Conservation (phyloP, 352 stramenopile genomes). For the Phytopythium montanum region DNA sequence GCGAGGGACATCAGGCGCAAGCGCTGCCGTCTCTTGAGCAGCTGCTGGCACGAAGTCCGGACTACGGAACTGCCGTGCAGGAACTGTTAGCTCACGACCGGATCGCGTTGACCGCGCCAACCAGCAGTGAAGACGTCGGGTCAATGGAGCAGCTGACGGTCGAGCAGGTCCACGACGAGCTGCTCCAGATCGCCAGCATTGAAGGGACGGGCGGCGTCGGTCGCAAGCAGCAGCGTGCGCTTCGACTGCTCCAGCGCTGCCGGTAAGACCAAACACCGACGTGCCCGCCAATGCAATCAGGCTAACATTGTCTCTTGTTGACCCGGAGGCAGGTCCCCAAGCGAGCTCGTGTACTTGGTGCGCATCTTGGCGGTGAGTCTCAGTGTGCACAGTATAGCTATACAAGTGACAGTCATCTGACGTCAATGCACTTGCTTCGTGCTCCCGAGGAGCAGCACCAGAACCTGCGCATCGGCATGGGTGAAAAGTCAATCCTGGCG, state of each 20-base stretch:
- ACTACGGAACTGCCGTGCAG: constrained; percentile 52
- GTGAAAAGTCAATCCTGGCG: constrained; percentile 74
- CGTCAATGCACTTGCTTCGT: background rate
- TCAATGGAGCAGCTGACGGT: constrained; percentile 26
- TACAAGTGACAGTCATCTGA: background rate
- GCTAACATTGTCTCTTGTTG: background rate
- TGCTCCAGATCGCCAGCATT: constrained; percentile 54
- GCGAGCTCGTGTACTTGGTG: constrained; percentile 62
- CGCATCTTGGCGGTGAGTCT: constrained; percentile 66
- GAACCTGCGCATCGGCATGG: constrained; percentile 78
- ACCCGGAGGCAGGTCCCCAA: constrained; percentile 21
- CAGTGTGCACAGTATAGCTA: background rate
- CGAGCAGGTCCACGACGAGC: constrained; percentile 41
- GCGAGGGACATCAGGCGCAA: constrained; percentile 1
- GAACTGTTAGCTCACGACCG: constrained; percentile 34
- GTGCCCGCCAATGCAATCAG: background rate
- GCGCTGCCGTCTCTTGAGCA: constrained; percentile 17
- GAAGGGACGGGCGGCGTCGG: constrained; percentile 47
- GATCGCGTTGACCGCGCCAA: constrained; percentile 13
- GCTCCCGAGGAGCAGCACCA: constrained; percentile 46
- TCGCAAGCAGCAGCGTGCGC: constrained; percentile 59
- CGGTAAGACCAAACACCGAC: constrained; percentile 16
- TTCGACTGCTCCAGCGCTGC: constrained; percentile 53
- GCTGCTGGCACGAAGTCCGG: constrained; percentile 35
- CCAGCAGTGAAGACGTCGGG: constrained; percentile 5